Conservation (phyloP, 1,284 basidiomycete genomes). For the Malassezia vespertilionis region DNA sequence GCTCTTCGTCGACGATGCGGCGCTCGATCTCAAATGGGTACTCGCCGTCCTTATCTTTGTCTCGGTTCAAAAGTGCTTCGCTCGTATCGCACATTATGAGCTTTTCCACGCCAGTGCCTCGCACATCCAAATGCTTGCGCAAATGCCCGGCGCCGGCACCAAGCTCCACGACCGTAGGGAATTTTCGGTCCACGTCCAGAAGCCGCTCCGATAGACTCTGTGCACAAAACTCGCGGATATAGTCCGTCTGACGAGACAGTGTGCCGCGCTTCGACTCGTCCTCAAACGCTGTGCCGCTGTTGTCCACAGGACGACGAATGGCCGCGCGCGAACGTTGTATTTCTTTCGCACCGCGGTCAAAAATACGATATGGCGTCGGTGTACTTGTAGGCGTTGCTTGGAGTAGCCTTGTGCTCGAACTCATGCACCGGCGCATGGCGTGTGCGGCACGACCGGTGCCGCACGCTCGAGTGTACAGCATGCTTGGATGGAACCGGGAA, state of each 20-base stretch:
- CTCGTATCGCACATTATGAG: constrained; percentile 80
- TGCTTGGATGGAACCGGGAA: too few relatives aligned
- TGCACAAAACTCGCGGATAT: constrained; percentile 78
- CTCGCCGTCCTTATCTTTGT: constrained; percentile 27
- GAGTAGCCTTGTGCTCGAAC: not conserved
- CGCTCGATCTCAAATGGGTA: constrained; percentile 37
- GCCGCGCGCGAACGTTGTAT: constrained; percentile 71
- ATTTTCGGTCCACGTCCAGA: constrained; percentile 77
- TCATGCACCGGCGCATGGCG: too few relatives aligned
- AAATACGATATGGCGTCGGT: constrained; percentile 52
- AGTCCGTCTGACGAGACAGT: constrained; percentile 72
- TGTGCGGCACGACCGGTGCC: too few relatives aligned
- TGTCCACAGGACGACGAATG: constrained; percentile 52
- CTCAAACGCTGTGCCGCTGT: constrained; percentile 8
- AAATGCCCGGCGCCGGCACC: constrained; percentile 92
- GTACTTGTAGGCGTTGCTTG: constrained; percentile 2
- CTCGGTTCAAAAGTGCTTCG: constrained; percentile 26
- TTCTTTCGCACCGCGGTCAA: constrained; percentile 74
- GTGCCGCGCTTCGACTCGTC: constrained; percentile 27
- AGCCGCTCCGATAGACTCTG: constrained; percentile 81
- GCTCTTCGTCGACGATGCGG: constrained; percentile 37
- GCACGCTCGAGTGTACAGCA: too few relatives aligned
- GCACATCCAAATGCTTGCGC: constrained; percentile 65
- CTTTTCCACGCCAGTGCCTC: constrained; percentile 57
- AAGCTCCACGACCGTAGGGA: constrained; percentile 70